phyloP scores from a whole-genome alignment of 805 yeast species.

The Metschnikowia kunwiensis region DNA sequence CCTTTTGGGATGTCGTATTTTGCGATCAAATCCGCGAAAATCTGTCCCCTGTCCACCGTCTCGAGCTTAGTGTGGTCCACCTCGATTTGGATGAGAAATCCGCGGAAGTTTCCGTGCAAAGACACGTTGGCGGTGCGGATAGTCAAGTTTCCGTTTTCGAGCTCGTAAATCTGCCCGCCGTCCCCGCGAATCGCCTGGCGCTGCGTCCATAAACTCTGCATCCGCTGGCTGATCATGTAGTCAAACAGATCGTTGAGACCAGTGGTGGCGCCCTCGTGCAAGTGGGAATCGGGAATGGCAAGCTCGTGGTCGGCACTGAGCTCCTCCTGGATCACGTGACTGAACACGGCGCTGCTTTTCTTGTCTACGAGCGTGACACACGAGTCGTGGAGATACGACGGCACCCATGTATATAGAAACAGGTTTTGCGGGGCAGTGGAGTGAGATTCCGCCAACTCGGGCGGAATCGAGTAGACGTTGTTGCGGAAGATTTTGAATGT shows the following conservation, averaged over 20 bases:
- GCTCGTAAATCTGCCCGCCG: slow-evolving; percentile 63
- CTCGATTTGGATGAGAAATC: slow-evolving; percentile 62
- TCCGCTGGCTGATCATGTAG: slow-evolving; percentile 49
- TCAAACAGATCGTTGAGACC: slow-evolving; percentile 60
- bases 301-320: slow-evolving; percentile 17
- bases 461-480: slow-evolving; percentile 52
- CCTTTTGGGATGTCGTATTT: slow-evolving; percentile 42
- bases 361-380: slow-evolving; percentile 50
- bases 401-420: slow-evolving; percentile 48
- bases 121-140: slow-evolving; percentile 69
- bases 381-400: slow-evolving; percentile 47
- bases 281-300: slow-evolving; percentile 34
- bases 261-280: slow-evolving; percentile 51
- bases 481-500: slow-evolving; percentile 66
- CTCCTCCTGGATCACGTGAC: slow-evolving; percentile 35
- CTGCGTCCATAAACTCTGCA: slow-evolving; percentile 67
- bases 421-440: slow-evolving; percentile 36
- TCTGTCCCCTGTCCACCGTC: slow-evolving; percentile 10
- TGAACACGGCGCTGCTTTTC: slow-evolving; percentile 34
- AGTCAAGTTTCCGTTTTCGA: slow-evolving; percentile 50
- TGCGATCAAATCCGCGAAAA: slow-evolving; percentile 26
- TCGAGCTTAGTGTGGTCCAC: slow-evolving; percentile 19
- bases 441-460: slow-evolving; percentile 27
- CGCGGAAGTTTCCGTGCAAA: slow-evolving; percentile 71
- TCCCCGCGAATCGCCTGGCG: slow-evolving; percentile 73